phyloP scores from a whole-genome alignment of 164 flowering plant genomes.

The Stephania yunnanensis region DNA sequence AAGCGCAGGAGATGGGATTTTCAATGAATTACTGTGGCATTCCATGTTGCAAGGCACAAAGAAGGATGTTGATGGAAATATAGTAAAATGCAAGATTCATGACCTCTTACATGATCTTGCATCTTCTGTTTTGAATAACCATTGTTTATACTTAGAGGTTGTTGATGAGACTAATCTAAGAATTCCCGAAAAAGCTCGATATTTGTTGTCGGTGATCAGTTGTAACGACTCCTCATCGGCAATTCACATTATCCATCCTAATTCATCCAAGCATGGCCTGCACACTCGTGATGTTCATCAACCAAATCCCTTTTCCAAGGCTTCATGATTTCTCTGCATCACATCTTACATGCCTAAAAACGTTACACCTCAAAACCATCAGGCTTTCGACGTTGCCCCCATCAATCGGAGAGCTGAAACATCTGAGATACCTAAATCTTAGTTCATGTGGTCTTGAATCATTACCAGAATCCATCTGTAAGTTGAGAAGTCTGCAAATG shows the following conservation, averaged over 20 bases:
- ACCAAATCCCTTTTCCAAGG: no score
- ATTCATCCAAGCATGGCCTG: no score
- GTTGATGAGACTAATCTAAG: no score
- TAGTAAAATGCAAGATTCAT: conserved; percentile 12
- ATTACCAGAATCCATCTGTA: neutral
- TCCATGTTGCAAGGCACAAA: conserved; percentile 11
- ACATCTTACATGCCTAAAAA: neutral
- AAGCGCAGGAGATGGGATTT: neutral
- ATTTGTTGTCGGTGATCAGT: neutral
- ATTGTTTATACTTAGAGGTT: neutral
- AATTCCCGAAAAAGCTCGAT: neutral
- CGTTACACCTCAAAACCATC: neutral
- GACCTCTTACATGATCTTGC: conserved; percentile 13
- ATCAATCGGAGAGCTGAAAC: neutral
- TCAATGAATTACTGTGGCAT: neutral
- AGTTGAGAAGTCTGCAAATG: neutral
- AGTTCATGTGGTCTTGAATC: neutral
- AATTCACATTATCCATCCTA: neutral
- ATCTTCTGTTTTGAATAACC: neutral
- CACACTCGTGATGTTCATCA: no score
- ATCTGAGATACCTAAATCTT: neutral
- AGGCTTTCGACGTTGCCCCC: neutral
- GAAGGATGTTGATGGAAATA: neutral
- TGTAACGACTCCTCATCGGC: neutral
- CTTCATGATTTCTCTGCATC: neutral